These are phyloP conservation scores for Physcomitrium patens DNA, from an alignment of 225 moss, liverwort and hornwort species.

Conservation along the genomic window DNA sequence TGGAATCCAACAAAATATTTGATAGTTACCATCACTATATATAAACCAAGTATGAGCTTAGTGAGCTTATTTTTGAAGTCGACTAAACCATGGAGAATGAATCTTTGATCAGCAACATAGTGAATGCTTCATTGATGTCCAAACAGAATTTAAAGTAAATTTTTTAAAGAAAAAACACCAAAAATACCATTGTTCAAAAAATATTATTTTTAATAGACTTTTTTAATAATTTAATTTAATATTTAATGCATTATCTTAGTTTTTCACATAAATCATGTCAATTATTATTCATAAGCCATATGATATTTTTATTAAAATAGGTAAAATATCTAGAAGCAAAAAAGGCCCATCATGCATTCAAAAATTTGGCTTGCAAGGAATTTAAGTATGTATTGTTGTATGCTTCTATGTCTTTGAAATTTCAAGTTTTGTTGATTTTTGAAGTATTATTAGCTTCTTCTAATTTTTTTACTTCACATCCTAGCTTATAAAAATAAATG, in stretches of 20 bases:
- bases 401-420: slow-evolving; percentile 21
- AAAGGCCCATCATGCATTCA: slow-evolving; percentile 85
- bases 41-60: no score
- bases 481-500: not conserved
- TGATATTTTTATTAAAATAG: slow-evolving; percentile 50
- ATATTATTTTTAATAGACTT: no score
- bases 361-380: slow-evolving; percentile 86
- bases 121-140: no score
- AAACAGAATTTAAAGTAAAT: no score
- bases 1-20: no score
- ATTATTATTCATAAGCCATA: slow-evolving; percentile 13
- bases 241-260: not conserved
- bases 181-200: no score
- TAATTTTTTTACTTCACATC: not conserved
- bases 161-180: no score
- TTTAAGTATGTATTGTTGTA: slow-evolving; percentile 64
- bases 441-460: slow-evolving; percentile 4
- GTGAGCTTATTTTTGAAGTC: no score
- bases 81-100: no score
- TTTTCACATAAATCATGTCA: slow-evolving; percentile 18
- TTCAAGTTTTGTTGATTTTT: slow-evolving; percentile 8
- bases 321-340: slow-evolving; percentile 91
- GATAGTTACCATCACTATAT: no score
- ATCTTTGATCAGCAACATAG: no score
- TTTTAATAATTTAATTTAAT: no score